Base-by-base conservation (phyloP, 2,329 filamentous ascomycete species). In the Magnaporthiopsis incrustans region DNA sequence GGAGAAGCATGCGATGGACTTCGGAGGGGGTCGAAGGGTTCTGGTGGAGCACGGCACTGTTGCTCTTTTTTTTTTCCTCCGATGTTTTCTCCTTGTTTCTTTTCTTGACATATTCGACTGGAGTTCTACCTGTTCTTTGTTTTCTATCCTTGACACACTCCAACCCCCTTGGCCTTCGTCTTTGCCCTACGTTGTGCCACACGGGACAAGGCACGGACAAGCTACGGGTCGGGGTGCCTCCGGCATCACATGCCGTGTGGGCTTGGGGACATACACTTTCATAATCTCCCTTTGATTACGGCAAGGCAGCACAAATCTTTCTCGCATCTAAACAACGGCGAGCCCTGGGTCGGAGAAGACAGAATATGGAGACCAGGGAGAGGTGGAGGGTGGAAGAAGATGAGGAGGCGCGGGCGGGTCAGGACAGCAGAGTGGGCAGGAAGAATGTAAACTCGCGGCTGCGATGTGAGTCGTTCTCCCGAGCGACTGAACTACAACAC, bases 41-140 rank as follows among this genome's bases (percentile, higher is more conserved):
- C n/a, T 3, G 44, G 44, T n/a, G 44, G 44, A 53, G 22, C n/a
- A 53, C 44, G 44, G 44, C n/a, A 7, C 44, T n/a, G 44, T 53
- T 53, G n/a, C 22, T 25, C 44, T 53, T 53, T n/a, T n/a, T 53
- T 50, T 35, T 8, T n/a, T 53, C n/a, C 11, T 8, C 22, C 59
- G 63, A 25, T 61, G 58, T 64, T 61, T 50, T 58, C 38, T 63
- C 63, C 63, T 63, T 64, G 64, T 61, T 63, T 63, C 38, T 60
- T 50, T 53, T 53, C 33, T 53, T 25, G 18, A 22, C 22, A 25
- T 25, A n/a, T 53, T 25, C n/a, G 44, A 53, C 18, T 53, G 44
- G 44, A 53, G 44, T 53, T 53, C 44, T 53, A 25, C 44, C n/a
- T 53, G 44, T 53, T 53, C 44, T 53, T 25, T 53, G 15, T 53